A percentile compares a stretch with the other conserved stretches of the same genome.
phyloP scores from a whole-genome alignment of 495 filamentous ascomycete species.

The Xylaria grammica region DNA sequence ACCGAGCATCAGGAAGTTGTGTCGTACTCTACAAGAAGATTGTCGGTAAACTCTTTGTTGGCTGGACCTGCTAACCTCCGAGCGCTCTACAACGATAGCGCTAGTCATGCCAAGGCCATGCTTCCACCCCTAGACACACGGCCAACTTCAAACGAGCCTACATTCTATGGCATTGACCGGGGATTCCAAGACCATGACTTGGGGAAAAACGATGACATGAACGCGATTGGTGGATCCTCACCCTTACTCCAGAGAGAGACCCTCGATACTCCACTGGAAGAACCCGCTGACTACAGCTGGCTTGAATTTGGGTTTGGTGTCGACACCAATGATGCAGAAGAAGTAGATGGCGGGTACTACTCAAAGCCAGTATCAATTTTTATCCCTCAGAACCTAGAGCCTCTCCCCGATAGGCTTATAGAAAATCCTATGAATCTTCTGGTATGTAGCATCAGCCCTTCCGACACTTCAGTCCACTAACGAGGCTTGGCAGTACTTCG shows the following conservation, averaged over 20 bases:
- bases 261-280: conserved; percentile 25
- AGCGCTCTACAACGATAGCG: conserved; percentile 32
- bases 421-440: conserved; percentile 81
- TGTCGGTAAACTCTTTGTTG: conserved; percentile 38
- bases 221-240: conserved; percentile 52
- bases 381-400: conserved; percentile 41
- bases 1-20: background rate
- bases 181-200: conserved; percentile 72
- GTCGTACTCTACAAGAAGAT: conserved; percentile 15
- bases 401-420: conserved; percentile 50
- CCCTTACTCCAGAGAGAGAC: conserved; percentile 42
- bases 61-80: conserved; percentile 34
- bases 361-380: conserved; percentile 61
- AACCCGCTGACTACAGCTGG: conserved; percentile 31
- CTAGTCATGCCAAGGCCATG: conserved; percentile 26
- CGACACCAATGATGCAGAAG: conserved; percentile 52
- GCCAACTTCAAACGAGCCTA: conserved; percentile 37
- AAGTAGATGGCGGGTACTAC: conserved; percentile 69
- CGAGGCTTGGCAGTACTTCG: conserved; percentile 42
- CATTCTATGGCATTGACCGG: conserved; percentile 69
- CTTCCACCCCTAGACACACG: conserved; percentile 33
- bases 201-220: conserved; percentile 68
- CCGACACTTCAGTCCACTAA: conserved; percentile 22
- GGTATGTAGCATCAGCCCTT: conserved; percentile 51
- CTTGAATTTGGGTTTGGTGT: conserved; percentile 53